A percentile compares a stretch with the other conserved stretches of the same genome.
These are phyloP conservation scores for Hanseniaspora lachancei DNA, from an alignment of 805 yeast genomes.

Conservation along the genomic window DNA sequence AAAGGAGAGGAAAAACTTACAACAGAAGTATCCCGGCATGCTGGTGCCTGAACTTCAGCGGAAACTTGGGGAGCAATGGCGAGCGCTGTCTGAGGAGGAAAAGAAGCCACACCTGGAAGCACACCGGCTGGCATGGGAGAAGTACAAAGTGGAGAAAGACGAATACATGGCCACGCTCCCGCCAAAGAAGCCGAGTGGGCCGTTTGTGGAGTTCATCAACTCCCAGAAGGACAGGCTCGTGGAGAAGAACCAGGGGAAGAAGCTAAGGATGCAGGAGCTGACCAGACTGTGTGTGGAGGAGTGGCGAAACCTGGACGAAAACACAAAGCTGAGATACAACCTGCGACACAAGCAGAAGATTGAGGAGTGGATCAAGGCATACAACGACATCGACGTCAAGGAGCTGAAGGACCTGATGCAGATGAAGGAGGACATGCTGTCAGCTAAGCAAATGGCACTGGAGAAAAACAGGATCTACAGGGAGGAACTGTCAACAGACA, in stretches of 20 bases:
- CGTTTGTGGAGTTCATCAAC: constrained; percentile 27
- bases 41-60: constrained; percentile 35
- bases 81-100: constrained; percentile 56
- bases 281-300: constrained; percentile 22
- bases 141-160: constrained; percentile 26
- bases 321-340: constrained; percentile 17
- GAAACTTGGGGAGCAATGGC: constrained; percentile 85
- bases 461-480: background rate
- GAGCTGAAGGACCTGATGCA: background rate
- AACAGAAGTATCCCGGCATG: constrained; percentile 26
- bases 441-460: background rate
- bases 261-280: constrained; percentile 23
- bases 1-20: constrained; percentile 24
- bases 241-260: constrained; percentile 18
- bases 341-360: constrained; percentile 27
- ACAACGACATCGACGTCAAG: constrained; percentile 3
- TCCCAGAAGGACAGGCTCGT: constrained; percentile 26
- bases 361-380: constrained; percentile 29
- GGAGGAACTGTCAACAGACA: background rate
- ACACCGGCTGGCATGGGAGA: constrained; percentile 27
- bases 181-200: constrained; percentile 30
- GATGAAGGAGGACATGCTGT: background rate
- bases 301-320: constrained; percentile 14
- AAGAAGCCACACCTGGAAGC: constrained; percentile 68
- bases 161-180: constrained; percentile 28